Percentiles rank a stretch among this genome's conserved stretches.
These are phyloP conservation scores for Bidens hawaiensis DNA, from an alignment of 140 eudicot genomes.

Conservation along the genomic window DNA sequence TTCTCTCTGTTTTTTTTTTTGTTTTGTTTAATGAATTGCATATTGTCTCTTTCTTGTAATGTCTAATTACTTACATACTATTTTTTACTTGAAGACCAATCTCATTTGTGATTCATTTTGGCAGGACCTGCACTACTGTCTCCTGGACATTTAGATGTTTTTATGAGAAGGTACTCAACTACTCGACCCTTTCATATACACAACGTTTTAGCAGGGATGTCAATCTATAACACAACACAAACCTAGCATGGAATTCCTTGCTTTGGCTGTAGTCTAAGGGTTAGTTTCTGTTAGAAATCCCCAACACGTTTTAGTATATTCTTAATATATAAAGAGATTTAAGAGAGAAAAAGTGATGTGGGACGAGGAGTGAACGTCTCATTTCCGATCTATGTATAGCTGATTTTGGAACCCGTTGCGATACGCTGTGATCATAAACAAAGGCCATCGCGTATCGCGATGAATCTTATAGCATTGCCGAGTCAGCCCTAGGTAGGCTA, in stretches of 20 bases:
- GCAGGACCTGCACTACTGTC: conserved; percentile 96
- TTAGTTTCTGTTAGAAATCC: neutral
- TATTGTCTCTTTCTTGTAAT: neutral
- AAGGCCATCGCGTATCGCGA: too few relatives aligned
- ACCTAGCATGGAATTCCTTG: neutral
- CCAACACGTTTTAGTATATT: neutral
- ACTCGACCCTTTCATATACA: neutral
- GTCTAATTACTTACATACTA: conserved; percentile 7
- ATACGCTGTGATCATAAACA: too few relatives aligned
- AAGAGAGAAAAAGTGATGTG: too few relatives aligned
- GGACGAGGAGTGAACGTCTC: too few relatives aligned
- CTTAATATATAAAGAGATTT: too few relatives aligned
- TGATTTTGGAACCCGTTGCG: too few relatives aligned
- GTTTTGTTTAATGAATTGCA: neutral
- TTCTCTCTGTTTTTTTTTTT: neutral
- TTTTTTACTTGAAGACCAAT: neutral
- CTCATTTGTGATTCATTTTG: conserved; percentile 12
- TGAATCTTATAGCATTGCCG: too few relatives aligned
- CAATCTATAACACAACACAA: neutral
- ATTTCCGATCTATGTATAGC: too few relatives aligned
- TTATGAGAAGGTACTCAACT: conserved; percentile 75
- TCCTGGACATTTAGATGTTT: conserved; percentile 96
- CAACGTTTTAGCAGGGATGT: neutral
- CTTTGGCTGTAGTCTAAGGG: neutral
- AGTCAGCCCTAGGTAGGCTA: too few relatives aligned